Evolutionary conservation across 305 asterid species (phyloP).

Genomic region (Rubia peregrina): DNA sequence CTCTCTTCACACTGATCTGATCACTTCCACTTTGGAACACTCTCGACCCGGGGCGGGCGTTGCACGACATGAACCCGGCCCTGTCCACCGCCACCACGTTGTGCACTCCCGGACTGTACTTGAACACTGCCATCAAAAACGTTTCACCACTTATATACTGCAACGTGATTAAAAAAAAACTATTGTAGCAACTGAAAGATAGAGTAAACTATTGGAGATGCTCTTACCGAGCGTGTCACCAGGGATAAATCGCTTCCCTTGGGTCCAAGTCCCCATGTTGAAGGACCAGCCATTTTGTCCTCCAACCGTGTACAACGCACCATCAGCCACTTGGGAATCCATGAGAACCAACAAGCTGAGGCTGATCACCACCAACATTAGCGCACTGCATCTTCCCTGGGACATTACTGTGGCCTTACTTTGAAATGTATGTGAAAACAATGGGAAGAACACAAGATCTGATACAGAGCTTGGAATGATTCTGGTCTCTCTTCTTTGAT

Average conservation of each 20-base stretch:
- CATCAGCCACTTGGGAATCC: conserved; percentile 12
- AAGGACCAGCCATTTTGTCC: conserved; percentile 57
- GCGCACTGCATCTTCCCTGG: conserved; percentile 33
- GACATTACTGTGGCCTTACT: conserved; percentile 9
- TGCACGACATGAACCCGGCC: conserved; percentile 14
- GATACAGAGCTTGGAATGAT: not conserved
- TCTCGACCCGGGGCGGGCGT: conserved; percentile 19
- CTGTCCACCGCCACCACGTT: conserved; percentile 21
- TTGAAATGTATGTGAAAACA: too few species aligned
- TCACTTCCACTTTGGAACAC: conserved; percentile 44
- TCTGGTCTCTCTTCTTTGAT: not conserved
- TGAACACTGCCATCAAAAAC: conserved; percentile 18
- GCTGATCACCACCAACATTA: conserved; percentile 9
- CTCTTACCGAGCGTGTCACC: conserved; percentile 61
- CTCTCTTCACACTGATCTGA: conserved; percentile 42
- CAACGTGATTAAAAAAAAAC: too few species aligned
- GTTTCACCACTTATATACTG: too few species aligned
- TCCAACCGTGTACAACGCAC: conserved; percentile 44
- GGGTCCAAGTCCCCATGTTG: conserved; percentile 50
- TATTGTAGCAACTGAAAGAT: too few species aligned
- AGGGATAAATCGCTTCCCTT: conserved; percentile 44
- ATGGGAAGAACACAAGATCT: not conserved
- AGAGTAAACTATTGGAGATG: not conserved
- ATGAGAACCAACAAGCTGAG: conserved; percentile 15
- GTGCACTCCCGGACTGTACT: conserved; percentile 9